These are phyloP conservation scores for Solanum acaule DNA, from an alignment of 257 asterid genomes.

Conservation along the genomic window DNA sequence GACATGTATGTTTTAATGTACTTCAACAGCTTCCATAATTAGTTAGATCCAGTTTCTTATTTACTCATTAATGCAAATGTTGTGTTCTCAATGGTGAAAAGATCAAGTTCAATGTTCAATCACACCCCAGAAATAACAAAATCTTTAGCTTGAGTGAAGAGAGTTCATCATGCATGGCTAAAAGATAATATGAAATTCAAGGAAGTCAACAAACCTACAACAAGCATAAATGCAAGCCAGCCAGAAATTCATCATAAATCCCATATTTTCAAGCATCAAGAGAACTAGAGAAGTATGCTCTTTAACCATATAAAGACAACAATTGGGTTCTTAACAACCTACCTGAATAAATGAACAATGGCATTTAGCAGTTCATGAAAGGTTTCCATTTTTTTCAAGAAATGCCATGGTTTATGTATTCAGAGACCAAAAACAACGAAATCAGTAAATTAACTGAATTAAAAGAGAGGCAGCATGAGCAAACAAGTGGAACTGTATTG, in stretches of 20 bases:
- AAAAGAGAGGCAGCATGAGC: not conserved
- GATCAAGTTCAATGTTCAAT: not conserved
- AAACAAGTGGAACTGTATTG: not conserved
- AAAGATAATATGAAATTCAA: not conserved
- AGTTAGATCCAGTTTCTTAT: not conserved
- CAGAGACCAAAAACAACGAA: not conserved
- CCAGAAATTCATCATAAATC: not conserved
- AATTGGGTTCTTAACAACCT: not conserved
- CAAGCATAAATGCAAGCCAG: not conserved
- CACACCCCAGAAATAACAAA: not conserved
- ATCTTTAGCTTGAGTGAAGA: not conserved
- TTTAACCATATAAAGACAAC: not conserved
- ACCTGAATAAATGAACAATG: not conserved
- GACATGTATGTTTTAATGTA: not conserved
- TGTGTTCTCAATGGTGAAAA: not conserved
- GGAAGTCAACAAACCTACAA: not conserved
- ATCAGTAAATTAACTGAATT: not conserved
- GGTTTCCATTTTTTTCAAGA: not conserved
- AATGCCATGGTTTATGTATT: not conserved
- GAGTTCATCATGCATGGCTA: not conserved
- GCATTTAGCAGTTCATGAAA: not conserved
- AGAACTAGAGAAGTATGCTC: not conserved
- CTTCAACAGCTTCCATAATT: not conserved
- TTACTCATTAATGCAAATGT: not conserved
- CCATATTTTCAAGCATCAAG: not conserved